A percentile compares a stretch with the other conserved stretches of the same genome.
Conservation (phyloP, 176 grass and related monocot genomes). For the Elaeis guineensis region DNA sequence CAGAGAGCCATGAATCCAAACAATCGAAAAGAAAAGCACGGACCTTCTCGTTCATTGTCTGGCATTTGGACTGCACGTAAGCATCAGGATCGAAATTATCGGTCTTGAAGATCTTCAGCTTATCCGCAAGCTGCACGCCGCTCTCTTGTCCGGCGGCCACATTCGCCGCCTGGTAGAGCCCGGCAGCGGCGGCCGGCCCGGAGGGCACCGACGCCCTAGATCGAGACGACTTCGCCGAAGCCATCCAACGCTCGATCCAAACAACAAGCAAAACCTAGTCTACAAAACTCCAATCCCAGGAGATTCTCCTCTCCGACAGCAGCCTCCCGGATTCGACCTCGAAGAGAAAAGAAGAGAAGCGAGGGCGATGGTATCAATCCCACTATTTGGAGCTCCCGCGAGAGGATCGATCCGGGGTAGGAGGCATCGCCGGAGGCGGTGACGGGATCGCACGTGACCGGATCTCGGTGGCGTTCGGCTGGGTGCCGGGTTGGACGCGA, state of each 20-base stretch:
- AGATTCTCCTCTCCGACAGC: too few species aligned
- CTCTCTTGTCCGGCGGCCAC: slow-evolving; percentile 24
- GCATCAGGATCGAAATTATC: slow-evolving; percentile 94
- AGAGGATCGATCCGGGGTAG: too few species aligned
- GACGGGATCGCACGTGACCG: too few species aligned
- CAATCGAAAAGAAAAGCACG: neutral
- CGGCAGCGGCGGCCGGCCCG: slow-evolving; percentile 10
- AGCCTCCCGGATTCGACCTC: too few species aligned
- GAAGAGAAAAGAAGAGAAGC: neutral
- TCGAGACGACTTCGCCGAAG: slow-evolving; percentile 75
- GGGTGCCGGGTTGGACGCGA: too few species aligned
- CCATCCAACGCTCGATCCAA: slow-evolving; percentile 24
- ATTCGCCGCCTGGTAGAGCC: slow-evolving; percentile 5
- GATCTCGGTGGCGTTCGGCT: too few species aligned
- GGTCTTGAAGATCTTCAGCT: slow-evolving; percentile 99
- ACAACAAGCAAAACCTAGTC: neutral
- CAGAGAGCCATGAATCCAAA: neutral
- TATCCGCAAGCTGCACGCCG: slow-evolving; percentile 89
- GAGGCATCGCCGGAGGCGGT: too few species aligned
- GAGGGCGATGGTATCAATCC: too few species aligned
- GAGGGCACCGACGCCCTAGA: slow-evolving; percentile 62
- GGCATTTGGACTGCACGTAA: slow-evolving; percentile 98
- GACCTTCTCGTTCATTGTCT: slow-evolving; percentile 96
- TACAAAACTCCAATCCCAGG: too few species aligned
- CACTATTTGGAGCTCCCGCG: too few species aligned